Conservation (phyloP, 768 basidiomycete genomes). For the Kwoniella dendrophila region DNA sequence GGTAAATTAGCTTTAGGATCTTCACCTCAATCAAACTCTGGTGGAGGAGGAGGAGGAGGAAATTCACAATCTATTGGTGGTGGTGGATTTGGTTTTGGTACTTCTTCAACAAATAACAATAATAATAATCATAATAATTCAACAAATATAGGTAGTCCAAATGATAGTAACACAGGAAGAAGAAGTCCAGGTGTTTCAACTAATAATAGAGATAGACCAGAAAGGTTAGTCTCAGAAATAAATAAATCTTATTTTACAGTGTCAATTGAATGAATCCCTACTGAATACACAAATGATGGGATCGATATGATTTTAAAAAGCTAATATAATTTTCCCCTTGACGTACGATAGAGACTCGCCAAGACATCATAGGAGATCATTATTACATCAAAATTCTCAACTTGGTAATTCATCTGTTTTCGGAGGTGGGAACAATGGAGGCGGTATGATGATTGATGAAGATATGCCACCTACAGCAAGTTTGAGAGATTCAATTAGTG, state of each 20-base stretch:
- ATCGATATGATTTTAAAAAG: conserved; percentile 2
- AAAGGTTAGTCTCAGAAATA: conserved; percentile 26
- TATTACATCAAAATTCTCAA: conserved; percentile 20
- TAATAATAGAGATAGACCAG: conserved; percentile 6
- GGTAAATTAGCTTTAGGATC: conserved; percentile 42
- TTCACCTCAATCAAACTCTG: conserved; percentile 9
- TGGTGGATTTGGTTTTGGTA: too few relatives aligned
- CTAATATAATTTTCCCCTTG: not conserved
- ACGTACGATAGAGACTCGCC: conserved; percentile 13
- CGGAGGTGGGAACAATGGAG: conserved; percentile 20
- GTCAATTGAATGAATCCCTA: not conserved
- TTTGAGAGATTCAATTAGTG: conserved; percentile 26
- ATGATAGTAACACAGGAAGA: conserved; percentile 23
- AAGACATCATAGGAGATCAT: conserved; percentile 10
- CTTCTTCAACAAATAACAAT: not conserved
- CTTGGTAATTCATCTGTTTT: conserved; percentile 22
- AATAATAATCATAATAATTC: too few relatives aligned
- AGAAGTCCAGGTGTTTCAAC: conserved; percentile 28
- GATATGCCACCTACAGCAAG: conserved; percentile 47
- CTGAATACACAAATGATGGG: too few relatives aligned
- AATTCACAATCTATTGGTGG: too few relatives aligned
- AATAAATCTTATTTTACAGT: not conserved
- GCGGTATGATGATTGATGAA: conserved; percentile 31
- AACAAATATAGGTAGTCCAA: conserved; percentile 19
- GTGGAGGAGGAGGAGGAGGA: not conserved